Percentiles rank a stretch among this genome's conserved stretches.
phyloP scores from a whole-genome alignment of 2,329 filamentous ascomycete species.

The Penicillium corylophilum region DNA sequence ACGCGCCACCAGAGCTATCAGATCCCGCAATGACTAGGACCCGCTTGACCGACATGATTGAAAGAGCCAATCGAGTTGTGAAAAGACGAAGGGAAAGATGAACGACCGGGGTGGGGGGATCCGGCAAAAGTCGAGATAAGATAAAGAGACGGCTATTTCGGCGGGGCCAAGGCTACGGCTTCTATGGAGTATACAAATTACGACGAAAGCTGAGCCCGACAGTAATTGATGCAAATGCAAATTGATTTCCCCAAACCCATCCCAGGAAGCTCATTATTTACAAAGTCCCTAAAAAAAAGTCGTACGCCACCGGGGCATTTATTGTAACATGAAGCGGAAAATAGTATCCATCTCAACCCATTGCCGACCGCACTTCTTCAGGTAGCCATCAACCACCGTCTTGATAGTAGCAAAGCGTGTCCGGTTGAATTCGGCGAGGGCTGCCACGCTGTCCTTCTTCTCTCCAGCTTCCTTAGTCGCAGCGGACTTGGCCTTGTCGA shows the following conservation, averaged over 20 bases:
- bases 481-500: slow-evolving; percentile 71
- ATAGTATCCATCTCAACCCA: slow-evolving; percentile 93
- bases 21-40: slow-evolving; percentile 84
- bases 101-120: slow-evolving; percentile 1
- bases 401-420: slow-evolving; percentile 73
- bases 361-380: slow-evolving; percentile 85
- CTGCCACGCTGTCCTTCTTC: slow-evolving; percentile 64
- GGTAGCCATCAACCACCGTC: slow-evolving; percentile 74
- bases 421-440: slow-evolving; percentile 79
- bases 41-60: slow-evolving; percentile 45
- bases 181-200: neutral
- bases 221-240: slow-evolving; percentile 6
- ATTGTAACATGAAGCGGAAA: slow-evolving; percentile 62
- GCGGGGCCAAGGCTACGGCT: neutral
- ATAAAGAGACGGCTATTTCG: slow-evolving; percentile 1
- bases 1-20: slow-evolving; percentile 89
- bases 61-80: slow-evolving; percentile 12
- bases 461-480: slow-evolving; percentile 52
- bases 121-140: slow-evolving; percentile 14
- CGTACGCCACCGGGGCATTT: slow-evolving; percentile 28
- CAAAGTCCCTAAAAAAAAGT: slow-evolving; percentile 22
- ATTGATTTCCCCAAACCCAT: slow-evolving; percentile 9
- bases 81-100: neutral
- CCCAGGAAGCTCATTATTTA: slow-evolving; percentile 24
- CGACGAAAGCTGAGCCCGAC: neutral